These are phyloP conservation scores for Globisporangium nagaii DNA, from an alignment of 352 stramenopile genomes.

Conservation along the genomic window DNA sequence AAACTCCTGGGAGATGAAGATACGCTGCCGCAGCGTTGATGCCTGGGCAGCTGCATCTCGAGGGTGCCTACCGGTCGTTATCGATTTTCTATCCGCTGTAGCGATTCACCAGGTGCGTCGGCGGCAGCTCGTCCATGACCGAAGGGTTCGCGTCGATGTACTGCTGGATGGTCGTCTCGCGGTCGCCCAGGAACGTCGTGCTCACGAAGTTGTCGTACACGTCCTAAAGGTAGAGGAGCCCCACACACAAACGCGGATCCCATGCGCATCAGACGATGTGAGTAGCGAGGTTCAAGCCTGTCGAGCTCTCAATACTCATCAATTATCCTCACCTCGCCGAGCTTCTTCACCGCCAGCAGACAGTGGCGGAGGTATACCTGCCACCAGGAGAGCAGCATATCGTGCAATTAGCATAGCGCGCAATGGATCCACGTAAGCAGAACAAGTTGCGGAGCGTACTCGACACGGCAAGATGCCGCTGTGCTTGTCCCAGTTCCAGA, in stretches of 20 bases:
- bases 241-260: neutral
- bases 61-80: no score
- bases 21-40: no score
- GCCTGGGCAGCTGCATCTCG: no score
- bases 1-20: no score
- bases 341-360: slow-evolving; percentile 81
- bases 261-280: neutral
- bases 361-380: slow-evolving; percentile 92
- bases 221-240: slow-evolving; percentile 18
- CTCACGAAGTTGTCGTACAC: slow-evolving; percentile 81
- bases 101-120: slow-evolving; percentile 59
- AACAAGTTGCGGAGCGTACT: slow-evolving; percentile 16
- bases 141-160: slow-evolving; percentile 78
- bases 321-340: slow-evolving; percentile 32
- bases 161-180: slow-evolving; percentile 78
- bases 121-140: slow-evolving; percentile 81
- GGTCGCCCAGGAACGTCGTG: slow-evolving; percentile 89
- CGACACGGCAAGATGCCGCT: slow-evolving; percentile 86
- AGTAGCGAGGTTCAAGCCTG: no score
- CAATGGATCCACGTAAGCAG: neutral
- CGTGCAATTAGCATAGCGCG: neutral
- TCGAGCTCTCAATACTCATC: no score
- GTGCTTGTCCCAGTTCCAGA: slow-evolving; percentile 84
- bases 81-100: slow-evolving; percentile 73
- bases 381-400: neutral